Base-by-base conservation (phyloP, 805 yeast species). In the Metschnikowia amazonensis region DNA sequence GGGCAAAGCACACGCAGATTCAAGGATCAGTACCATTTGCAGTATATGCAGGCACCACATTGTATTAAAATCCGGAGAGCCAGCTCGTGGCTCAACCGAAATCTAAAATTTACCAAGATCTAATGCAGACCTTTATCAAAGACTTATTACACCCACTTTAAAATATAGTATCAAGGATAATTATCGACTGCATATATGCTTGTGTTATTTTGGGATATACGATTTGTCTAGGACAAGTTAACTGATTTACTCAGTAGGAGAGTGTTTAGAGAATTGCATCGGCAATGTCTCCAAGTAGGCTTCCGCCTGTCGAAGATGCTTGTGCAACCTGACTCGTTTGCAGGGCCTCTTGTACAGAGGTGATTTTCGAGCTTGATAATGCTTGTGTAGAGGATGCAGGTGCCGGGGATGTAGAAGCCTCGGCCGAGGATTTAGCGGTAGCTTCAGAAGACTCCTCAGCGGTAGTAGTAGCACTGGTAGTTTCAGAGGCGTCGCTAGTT, bases 291-390 rank as follows among this genome's bases (percentile, higher is more conserved):
- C 36, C 30, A 21, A 36, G 42, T 36, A 43, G 32, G 14, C 45
- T 30, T 16, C 25, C 11, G 21, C 42, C 45, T 9, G 45, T 30
- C 10, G 45, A 30, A 24, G 45, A 42, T 18, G 45, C 39, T 34
- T 39, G 42, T 20, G 34, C 25, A 4, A 3, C 13, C 40, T 17
- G 31, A 20, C 31, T 36, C 16, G 40, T 36, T 27, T 25, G 21
- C 21, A 18, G 28, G 8, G 42, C 42, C 28, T 20, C 32, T 28
- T 28, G 25, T 5, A 29, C 35, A 16, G 33, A 18, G 17, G 23
- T 25, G 13, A 29, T 36, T 16, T 4, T 17, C 24, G 29, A 14
- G 29, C 38, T 35, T 35, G 20, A 24, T 17, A 9, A 20, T 13
- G 36, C 25, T 28, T 18, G 25, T 18, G 21, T 16, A 21, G 42